Evolutionary conservation across 1,284 basidiomycete genomes (phyloP).

Genomic region (Ceratobasidium sp.): DNA sequence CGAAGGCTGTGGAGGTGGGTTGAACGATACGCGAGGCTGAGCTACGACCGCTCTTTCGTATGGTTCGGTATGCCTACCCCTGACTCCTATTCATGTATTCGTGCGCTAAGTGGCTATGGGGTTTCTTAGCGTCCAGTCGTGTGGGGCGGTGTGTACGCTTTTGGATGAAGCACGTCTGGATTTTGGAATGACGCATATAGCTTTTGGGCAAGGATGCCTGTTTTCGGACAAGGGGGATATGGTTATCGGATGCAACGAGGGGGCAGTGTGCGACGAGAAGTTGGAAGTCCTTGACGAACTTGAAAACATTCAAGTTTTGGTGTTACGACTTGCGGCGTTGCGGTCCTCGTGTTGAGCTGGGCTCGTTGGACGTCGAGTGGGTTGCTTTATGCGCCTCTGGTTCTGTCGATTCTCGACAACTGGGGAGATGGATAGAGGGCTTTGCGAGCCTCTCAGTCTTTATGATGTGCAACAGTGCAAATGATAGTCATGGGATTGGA

Average conservation of each 20-base stretch:
- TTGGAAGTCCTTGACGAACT: no score
- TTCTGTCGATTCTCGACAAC: background rate
- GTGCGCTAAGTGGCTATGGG: background rate
- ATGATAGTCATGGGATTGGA: background rate
- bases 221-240: background rate
- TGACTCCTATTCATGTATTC: background rate
- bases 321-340: background rate
- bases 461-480: background rate
- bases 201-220: no score
- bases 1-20: no score
- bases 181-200: no score
- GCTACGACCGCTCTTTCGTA: background rate
- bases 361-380: background rate
- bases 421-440: background rate
- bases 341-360: slow-evolving; percentile 13
- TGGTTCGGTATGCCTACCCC: no score
- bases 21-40: background rate
- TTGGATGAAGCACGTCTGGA: no score
- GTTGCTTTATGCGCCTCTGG: background rate
- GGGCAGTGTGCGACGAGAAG: background rate
- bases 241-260: background rate
- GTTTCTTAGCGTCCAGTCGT: background rate
- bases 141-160: background rate
- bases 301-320: slow-evolving; percentile 8
- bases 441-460: background rate